Evolutionary conservation across 1,284 basidiomycete genomes (phyloP), one percentile per base, ranked within the genome.

Genomic region (Ceraceosorus bombacis): DNA sequence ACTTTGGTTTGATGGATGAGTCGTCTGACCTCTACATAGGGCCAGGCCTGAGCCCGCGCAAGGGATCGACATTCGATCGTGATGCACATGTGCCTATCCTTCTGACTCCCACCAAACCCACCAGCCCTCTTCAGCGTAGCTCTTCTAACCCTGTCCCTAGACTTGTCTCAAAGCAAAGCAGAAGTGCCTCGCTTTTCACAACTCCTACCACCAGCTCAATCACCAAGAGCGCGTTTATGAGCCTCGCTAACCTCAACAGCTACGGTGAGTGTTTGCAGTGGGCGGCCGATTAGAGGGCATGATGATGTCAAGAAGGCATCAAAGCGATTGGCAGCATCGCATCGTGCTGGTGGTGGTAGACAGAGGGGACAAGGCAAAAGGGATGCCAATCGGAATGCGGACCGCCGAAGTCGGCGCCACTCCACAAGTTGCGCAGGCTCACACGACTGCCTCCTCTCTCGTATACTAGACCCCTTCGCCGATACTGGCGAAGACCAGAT

Each of bases 231-330:
- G 27, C 27, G 43, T 40, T 53, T 77, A 77, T 77, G 74, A 77
- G 71, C 71, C 71, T 77, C 68, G 72, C 76, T 69, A 77, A 77
- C 72, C 67, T 77, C 60, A 66, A 71, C 61, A 72, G 70, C 66
- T 77, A 77, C 74, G 75, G 68, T 70, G 56, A 54, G 68, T 67
- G 6, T 9, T 15, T 1, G 0, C 5, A n/a, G 10, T 15, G 15
- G 37, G 49, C 56, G 49, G 56, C 57, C 15, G 52, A 59, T 13
- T n/a, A 3, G 38, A 13, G 27, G 27, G 27, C 27, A 27, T 27
- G 27, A 27, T 27, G 27, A 36, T 53, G 27, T 13, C 13, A 41
- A 6, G 6, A 15, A 1, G 5, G 6, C 13, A 2, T n/a, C 5
- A 6, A 53, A 39, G 10, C 43, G n/a, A 6, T 27, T 5, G 5